Percentiles rank a stretch among this genome's conserved stretches.
Evolutionary conservation across 768 basidiomycete genomes (phyloP).

Genomic region (Dendrothele bispora): DNA sequence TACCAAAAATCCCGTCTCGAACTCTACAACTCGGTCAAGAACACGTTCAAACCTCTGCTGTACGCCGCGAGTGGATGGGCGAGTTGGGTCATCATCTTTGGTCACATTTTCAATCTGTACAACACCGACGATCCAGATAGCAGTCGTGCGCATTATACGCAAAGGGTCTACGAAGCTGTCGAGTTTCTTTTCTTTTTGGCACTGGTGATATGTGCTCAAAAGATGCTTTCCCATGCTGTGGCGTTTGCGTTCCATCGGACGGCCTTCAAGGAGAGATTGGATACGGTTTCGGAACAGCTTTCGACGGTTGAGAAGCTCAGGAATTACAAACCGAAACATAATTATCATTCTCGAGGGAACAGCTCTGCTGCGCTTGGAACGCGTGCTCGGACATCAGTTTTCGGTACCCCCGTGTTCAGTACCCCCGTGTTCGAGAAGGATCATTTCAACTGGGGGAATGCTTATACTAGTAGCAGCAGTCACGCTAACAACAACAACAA

Average conservation of each 20-base stretch:
- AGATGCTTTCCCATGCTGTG: conserved; percentile 70
- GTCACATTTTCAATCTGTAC: conserved; percentile 60
- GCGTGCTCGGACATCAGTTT: conserved; percentile 44
- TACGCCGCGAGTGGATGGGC: conserved; percentile 72
- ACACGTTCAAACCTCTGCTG: conserved; percentile 67
- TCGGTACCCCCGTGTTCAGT: conserved; percentile 29
- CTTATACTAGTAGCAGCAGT: conserved; percentile 21
- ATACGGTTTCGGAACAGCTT: conserved; percentile 53
- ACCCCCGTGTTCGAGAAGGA: conserved; percentile 48
- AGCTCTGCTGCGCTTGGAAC: conserved; percentile 32
- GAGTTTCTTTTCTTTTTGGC: conserved; percentile 78
- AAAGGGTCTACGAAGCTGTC: conserved; percentile 60
- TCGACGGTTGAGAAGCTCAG: conserved; percentile 67
- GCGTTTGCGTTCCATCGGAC: conserved; percentile 78
- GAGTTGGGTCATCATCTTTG: conserved; percentile 77
- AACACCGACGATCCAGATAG: conserved; percentile 30
- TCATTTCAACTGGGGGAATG: conserved; percentile 34
- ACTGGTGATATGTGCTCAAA: conserved; percentile 60
- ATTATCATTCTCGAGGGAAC: conserved; percentile 16
- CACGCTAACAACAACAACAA: conserved; percentile 9
- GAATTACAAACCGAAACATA: conserved; percentile 54
- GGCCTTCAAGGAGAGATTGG: conserved; percentile 72
- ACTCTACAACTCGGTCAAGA: conserved; percentile 68
- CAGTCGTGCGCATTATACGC: conserved; percentile 64
- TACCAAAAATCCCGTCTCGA: conserved; percentile 64